Conservation (phyloP, 345 rosid species). For the Citrus sp. region DNA sequence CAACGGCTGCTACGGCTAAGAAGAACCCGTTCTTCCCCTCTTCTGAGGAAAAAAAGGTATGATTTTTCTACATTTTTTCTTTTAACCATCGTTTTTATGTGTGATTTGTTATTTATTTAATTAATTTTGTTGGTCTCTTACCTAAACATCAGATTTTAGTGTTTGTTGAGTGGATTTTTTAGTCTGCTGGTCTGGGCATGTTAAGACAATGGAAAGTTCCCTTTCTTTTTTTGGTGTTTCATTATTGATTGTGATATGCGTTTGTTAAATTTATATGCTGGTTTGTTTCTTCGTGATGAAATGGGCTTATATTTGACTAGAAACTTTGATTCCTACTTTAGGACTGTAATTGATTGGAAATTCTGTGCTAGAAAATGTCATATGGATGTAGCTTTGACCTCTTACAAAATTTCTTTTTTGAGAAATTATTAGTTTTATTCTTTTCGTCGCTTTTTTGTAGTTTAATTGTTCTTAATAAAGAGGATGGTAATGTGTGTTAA, state of each 20-base stretch:
- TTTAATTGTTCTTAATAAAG: not conserved
- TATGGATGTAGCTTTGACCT: not conserved
- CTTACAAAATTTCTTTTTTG: not conserved
- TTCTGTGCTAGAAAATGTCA: not conserved
- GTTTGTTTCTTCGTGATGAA: not conserved
- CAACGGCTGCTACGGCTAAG: conserved; percentile 63
- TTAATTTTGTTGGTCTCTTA: not conserved
- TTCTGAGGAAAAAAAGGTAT: conserved; percentile 88
- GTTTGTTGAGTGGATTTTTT: not conserved
- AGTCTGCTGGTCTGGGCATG: not conserved
- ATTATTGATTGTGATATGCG: not conserved
- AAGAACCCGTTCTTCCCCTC: conserved; percentile 58
- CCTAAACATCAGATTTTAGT: not conserved
- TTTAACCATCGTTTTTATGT: not conserved
- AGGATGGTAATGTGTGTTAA: not conserved
- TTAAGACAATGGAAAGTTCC: not conserved
- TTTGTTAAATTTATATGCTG: not conserved
- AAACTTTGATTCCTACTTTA: not conserved
- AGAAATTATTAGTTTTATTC: not conserved
- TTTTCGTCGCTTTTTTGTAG: not conserved
- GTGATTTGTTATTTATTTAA: not conserved
- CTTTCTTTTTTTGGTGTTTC: not conserved
- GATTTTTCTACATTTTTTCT: conserved; percentile 4
- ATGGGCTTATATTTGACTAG: not conserved
- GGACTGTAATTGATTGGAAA: not conserved